Percentiles rank a stretch among this genome's conserved stretches.
These are phyloP conservation scores for Boletellus ananas DNA, from an alignment of 768 basidiomycete species.

Conservation along the genomic window DNA sequence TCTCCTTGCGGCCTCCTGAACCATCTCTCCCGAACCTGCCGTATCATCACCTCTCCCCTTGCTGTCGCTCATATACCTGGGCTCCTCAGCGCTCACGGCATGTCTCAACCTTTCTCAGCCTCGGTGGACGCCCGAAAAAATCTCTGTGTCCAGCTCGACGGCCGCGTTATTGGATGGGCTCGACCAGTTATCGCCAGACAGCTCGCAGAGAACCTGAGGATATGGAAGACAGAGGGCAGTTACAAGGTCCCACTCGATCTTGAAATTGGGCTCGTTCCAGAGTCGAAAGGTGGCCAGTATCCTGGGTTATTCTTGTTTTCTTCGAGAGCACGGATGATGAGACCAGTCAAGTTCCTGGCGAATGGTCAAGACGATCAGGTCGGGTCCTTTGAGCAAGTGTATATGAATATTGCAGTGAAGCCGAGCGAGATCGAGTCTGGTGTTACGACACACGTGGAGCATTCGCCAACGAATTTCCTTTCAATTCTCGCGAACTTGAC, in stretches of 20 bases:
- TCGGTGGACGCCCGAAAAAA: slow-evolving; percentile 79
- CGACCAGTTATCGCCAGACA: slow-evolving; percentile 65
- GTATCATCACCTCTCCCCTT: slow-evolving; percentile 78
- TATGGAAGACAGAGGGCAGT: slow-evolving; percentile 91
- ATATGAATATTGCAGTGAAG: slow-evolving; percentile 95
- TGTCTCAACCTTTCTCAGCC: slow-evolving; percentile 85
- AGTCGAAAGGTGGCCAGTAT: slow-evolving; percentile 91
- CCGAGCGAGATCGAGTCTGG: slow-evolving; percentile 77
- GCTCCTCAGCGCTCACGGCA: slow-evolving; percentile 83
- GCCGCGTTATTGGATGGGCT: slow-evolving; percentile 92
- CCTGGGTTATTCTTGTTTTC: slow-evolving; percentile 94
- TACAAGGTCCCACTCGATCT: slow-evolving; percentile 85
- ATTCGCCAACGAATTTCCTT: slow-evolving; percentile 90
- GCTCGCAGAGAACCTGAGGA: slow-evolving; percentile 80
- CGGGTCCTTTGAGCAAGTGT: slow-evolving; percentile 97
- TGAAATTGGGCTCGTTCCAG: slow-evolving; percentile 89
- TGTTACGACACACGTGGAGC: slow-evolving; percentile 88
- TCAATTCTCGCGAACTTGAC: slow-evolving; percentile 97
- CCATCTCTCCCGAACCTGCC: slow-evolving; percentile 91
- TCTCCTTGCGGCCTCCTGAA: slow-evolving; percentile 97
- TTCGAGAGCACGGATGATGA: slow-evolving; percentile 89
- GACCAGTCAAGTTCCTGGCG: slow-evolving; percentile 86
- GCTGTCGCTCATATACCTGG: slow-evolving; percentile 74
- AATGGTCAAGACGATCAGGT: slow-evolving; percentile 88
- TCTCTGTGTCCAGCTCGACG: slow-evolving; percentile 92